A percentile compares a stretch with the other conserved stretches of the same genome.
Conservation (phyloP, 768 basidiomycete species). For the Kwoniella dendrophila region DNA sequence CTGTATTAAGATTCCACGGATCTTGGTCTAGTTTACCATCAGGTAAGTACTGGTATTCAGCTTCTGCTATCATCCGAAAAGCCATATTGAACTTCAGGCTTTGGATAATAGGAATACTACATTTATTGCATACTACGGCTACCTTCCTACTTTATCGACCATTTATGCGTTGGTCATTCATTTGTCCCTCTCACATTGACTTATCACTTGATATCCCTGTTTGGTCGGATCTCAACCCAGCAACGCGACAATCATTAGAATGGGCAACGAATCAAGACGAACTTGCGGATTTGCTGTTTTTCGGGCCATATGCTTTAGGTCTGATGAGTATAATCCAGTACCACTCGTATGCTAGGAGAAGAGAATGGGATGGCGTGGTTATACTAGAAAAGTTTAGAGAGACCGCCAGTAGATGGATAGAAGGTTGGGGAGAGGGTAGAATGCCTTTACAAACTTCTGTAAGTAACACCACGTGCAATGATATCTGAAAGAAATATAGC, state of each 20-base stretch:
- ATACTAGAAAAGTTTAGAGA: conserved; percentile 22
- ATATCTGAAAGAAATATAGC: neutral
- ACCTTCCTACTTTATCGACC: conserved; percentile 25
- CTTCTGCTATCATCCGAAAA: too few relatives aligned
- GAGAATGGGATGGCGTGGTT: conserved; percentile 31
- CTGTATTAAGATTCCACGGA: conserved; percentile 13
- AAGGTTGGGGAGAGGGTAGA: conserved; percentile 11
- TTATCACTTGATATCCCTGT: conserved; percentile 21
- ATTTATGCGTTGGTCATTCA: conserved; percentile 33
- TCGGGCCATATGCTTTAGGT: conserved; percentile 24
- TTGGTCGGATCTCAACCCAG: conserved; percentile 16
- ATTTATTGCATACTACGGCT: conserved; percentile 19
- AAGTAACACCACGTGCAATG: neutral
- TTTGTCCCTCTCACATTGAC: conserved; percentile 24
- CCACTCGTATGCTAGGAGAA: conserved; percentile 27
- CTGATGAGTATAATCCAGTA: conserved; percentile 25
- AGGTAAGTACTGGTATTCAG: neutral
- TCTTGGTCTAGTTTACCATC: conserved; percentile 20
- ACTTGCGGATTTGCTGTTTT: conserved; percentile 17
- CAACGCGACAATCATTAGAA: conserved; percentile 21
- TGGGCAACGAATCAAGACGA: conserved; percentile 31
- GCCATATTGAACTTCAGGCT: neutral
- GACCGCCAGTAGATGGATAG: conserved; percentile 22
- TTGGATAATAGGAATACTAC: conserved; percentile 21
- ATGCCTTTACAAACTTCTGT: conserved; percentile 22